Percentiles rank a stretch among this genome's conserved stretches.
These are phyloP conservation scores for Dipsacomyces acuminosporus DNA, from an alignment of 371 early-diverging fungal genomes.

Conservation along the genomic window DNA sequence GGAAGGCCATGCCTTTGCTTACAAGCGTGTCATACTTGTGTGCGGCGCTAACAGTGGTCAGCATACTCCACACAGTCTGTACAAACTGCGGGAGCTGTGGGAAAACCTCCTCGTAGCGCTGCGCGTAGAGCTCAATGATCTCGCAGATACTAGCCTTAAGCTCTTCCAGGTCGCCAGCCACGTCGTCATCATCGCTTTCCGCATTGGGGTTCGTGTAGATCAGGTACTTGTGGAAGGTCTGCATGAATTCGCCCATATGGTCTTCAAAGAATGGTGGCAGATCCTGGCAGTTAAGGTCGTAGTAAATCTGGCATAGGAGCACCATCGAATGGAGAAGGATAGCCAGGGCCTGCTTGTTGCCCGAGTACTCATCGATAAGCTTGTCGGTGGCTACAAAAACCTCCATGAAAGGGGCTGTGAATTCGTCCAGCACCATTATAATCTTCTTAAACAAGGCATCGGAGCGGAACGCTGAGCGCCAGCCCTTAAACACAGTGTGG, in stretches of 20 bases:
- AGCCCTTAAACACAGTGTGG: slow-evolving; percentile 92
- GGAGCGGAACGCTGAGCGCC: slow-evolving; percentile 77
- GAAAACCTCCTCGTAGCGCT: slow-evolving; percentile 88
- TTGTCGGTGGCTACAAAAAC: slow-evolving; percentile 78
- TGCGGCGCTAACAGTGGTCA: slow-evolving; percentile 65
- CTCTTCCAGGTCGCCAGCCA: slow-evolving; percentile 69
- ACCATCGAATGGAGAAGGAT: slow-evolving; percentile 70
- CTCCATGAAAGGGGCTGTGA: slow-evolving; percentile 74
- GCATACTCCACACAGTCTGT: slow-evolving; percentile 74
- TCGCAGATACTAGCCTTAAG: slow-evolving; percentile 87
- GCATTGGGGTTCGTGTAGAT: slow-evolving; percentile 70
- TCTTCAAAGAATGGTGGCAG: slow-evolving; percentile 95
- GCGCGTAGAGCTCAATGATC: slow-evolving; percentile 80
- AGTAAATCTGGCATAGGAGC: slow-evolving; percentile 81
- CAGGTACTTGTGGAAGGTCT: slow-evolving; percentile 78
- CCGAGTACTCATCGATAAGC: slow-evolving; percentile 64
- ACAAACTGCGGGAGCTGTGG: slow-evolving; percentile 71
- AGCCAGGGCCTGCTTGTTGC: slow-evolving; percentile 59
- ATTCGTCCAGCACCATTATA: slow-evolving; percentile 81
- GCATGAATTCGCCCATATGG: slow-evolving; percentile 71
- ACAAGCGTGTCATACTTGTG: slow-evolving; percentile 74
- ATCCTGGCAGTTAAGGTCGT: slow-evolving; percentile 90
- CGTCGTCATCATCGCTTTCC: slow-evolving; percentile 72
- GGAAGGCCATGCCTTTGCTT: slow-evolving; percentile 79
- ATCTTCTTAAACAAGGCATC: slow-evolving; percentile 81